A percentile compares a stretch with the other conserved stretches of the same genome.
These are phyloP conservation scores for Backusella australiensis DNA, from an alignment of 192 early-diverging fungal species.

Conservation along the genomic window DNA sequence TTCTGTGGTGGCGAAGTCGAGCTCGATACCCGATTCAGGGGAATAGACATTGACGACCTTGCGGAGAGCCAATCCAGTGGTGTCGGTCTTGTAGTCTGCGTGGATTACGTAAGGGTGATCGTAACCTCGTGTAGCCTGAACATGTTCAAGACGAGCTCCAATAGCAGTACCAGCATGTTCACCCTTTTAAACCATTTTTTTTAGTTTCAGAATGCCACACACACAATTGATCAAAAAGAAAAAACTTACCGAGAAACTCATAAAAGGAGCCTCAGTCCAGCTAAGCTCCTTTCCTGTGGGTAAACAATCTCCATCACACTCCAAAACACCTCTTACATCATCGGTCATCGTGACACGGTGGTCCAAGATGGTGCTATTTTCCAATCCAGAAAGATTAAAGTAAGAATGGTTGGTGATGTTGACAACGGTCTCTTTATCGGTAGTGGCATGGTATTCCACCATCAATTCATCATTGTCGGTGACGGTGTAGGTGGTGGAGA, in stretches of 20 bases:
- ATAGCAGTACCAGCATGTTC: constrained; percentile 27
- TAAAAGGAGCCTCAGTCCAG: constrained; percentile 33
- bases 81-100: constrained; percentile 28
- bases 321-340: constrained; percentile 50
- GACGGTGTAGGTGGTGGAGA: constrained; percentile 58
- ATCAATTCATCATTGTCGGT: constrained; percentile 49
- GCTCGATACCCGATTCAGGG: constrained; percentile 53
- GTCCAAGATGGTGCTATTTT: constrained; percentile 42
- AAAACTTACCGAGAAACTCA: constrained; percentile 52
- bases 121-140: constrained; percentile 66
- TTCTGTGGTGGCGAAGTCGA: constrained; percentile 64
- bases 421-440: constrained; percentile 55
- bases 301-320: constrained; percentile 51
- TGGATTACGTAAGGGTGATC: constrained; percentile 76
- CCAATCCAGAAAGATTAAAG: constrained; percentile 82
- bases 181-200: constrained; percentile 2
- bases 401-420: constrained; percentile 89
- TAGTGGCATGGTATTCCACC: constrained; percentile 48
- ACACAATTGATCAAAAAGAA: too few relatives aligned
- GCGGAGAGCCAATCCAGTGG: constrained; percentile 18
- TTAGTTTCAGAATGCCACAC: neutral
- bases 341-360: constrained; percentile 52
- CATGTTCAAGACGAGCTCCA: constrained; percentile 48
- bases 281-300: constrained; percentile 70
- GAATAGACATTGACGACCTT: constrained; percentile 51